These are phyloP conservation scores for Diaporthe sp. DNA, from an alignment of 2,329 filamentous ascomycete genomes.

Conservation along the genomic window DNA sequence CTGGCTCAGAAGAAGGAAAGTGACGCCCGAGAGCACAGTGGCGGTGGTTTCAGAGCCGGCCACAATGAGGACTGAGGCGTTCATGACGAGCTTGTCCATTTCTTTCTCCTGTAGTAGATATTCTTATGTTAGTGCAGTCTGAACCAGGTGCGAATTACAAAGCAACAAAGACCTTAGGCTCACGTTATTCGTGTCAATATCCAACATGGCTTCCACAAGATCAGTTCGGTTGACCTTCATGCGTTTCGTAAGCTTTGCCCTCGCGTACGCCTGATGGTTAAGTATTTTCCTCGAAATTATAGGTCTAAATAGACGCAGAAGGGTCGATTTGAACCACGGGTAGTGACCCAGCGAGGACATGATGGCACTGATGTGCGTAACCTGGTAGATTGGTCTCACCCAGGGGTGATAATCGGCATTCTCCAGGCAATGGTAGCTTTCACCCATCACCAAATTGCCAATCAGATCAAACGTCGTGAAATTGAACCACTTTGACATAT, in stretches of 20 bases:
- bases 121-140: constrained; percentile 8
- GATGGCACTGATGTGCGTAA: constrained; percentile 29
- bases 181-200: constrained; percentile 1
- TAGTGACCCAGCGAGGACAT: constrained; percentile 33
- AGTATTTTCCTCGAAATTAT: constrained; percentile 1
- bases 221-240: neutral
- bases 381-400: constrained; percentile 29
- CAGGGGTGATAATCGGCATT: constrained; percentile 31
- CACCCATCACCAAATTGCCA: constrained; percentile 30
- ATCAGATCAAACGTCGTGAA: constrained; percentile 36
- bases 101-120: constrained; percentile 27
- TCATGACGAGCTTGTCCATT: constrained; percentile 31
- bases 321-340: constrained; percentile 14
- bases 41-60: constrained; percentile 37
- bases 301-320: neutral
- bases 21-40: constrained; percentile 28
- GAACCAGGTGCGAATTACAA: neutral
- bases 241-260: constrained; percentile 8
- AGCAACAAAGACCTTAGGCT: neutral
- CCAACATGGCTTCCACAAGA: constrained; percentile 5
- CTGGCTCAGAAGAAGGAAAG: constrained; percentile 27
- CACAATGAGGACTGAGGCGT: constrained; percentile 30
- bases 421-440: constrained; percentile 28
- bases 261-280: neutral
- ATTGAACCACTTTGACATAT: constrained; percentile 33